These are phyloP conservation scores for Batrachochytrium dendrobatidis DNA, from an alignment of 371 early-diverging fungal genomes.

Conservation along the genomic window DNA sequence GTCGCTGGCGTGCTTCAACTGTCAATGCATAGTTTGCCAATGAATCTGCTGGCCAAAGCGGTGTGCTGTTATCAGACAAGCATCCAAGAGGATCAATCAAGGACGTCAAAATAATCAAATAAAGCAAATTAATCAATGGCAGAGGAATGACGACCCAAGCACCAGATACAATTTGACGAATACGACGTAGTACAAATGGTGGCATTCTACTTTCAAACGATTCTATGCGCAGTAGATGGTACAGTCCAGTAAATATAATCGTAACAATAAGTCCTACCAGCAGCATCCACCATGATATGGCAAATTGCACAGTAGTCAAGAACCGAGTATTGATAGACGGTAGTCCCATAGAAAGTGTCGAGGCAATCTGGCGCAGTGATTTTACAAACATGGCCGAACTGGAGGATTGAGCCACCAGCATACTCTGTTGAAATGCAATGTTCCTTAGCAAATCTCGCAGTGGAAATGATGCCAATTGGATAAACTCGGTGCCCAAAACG, in stretches of 20 bases:
- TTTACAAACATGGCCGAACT: not conserved
- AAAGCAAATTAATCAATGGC: constrained; percentile 21
- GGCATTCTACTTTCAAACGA: not conserved
- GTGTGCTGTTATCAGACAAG: constrained; percentile 12
- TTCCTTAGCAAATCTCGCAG: constrained; percentile 25
- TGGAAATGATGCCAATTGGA: constrained; percentile 25
- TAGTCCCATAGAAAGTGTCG: constrained; percentile 18
- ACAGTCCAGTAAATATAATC: not conserved
- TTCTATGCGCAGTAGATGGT: not conserved
- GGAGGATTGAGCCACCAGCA: not conserved
- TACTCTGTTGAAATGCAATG: constrained; percentile 13
- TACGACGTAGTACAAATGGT: not conserved
- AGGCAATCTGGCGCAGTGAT: not conserved
- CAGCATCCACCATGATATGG: constrained; percentile 25
- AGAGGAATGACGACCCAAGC: constrained; percentile 19
- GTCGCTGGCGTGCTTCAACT: not conserved
- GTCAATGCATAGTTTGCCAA: not conserved
- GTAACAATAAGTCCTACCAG: constrained; percentile 14
- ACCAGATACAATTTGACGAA: constrained; percentile 6
- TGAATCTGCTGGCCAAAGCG: constrained; percentile 10
- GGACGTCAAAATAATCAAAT: constrained; percentile 19
- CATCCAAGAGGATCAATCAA: constrained; percentile 30
- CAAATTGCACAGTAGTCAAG: constrained; percentile 21
- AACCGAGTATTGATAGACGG: constrained; percentile 15
- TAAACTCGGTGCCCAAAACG: constrained; percentile 18